Evolutionary conservation across 805 yeast genomes (phyloP).

Genomic region (Brettanomyces naardenensis): DNA sequence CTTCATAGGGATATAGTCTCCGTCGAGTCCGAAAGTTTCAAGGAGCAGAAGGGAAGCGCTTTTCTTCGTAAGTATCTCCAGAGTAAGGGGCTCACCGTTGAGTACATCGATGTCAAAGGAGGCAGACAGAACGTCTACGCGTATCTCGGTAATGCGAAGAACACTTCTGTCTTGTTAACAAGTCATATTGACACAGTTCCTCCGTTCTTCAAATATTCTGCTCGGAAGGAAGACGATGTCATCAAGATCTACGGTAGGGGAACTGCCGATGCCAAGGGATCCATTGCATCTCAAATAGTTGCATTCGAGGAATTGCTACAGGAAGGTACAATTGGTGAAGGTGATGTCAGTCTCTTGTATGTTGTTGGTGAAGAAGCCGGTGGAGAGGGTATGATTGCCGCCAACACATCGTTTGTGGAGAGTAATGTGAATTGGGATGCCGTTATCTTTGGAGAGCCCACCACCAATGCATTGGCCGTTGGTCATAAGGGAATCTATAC

Average conservation of each 20-base stretch:
- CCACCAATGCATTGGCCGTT: slow-evolving; percentile 57
- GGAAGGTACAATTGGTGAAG: slow-evolving; percentile 32
- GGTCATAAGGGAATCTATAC: slow-evolving; percentile 60
- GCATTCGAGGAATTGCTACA: slow-evolving; percentile 42
- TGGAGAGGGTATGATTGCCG: slow-evolving; percentile 54
- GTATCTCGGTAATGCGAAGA: slow-evolving; percentile 36
- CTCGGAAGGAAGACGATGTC: slow-evolving; percentile 15
- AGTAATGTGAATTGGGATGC: slow-evolving; percentile 42
- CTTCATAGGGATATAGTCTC: slow-evolving; percentile 30
- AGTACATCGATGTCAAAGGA: slow-evolving; percentile 23
- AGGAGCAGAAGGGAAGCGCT: slow-evolving; percentile 30
- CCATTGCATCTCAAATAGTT: slow-evolving; percentile 54
- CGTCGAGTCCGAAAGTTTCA: slow-evolving; percentile 27
- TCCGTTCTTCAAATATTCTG: slow-evolving; percentile 46
- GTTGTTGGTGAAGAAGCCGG: slow-evolving; percentile 67
- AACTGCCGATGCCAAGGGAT: slow-evolving; percentile 61
- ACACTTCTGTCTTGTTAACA: slow-evolving; percentile 41
- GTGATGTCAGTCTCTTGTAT: slow-evolving; percentile 50
- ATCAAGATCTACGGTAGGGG: slow-evolving; percentile 58
- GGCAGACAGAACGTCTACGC: slow-evolving; percentile 40
- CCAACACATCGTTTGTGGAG: slow-evolving; percentile 25
- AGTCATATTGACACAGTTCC: slow-evolving; percentile 72
- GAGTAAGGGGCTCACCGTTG: slow-evolving; percentile 44
- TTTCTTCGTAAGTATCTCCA: slow-evolving; percentile 33
- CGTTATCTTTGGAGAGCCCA: slow-evolving; percentile 71